Evolutionary conservation across 192 early-diverging fungal genomes (phyloP), one percentile per base, ranked within the genome.

Genomic region (Podila minutissima): DNA sequence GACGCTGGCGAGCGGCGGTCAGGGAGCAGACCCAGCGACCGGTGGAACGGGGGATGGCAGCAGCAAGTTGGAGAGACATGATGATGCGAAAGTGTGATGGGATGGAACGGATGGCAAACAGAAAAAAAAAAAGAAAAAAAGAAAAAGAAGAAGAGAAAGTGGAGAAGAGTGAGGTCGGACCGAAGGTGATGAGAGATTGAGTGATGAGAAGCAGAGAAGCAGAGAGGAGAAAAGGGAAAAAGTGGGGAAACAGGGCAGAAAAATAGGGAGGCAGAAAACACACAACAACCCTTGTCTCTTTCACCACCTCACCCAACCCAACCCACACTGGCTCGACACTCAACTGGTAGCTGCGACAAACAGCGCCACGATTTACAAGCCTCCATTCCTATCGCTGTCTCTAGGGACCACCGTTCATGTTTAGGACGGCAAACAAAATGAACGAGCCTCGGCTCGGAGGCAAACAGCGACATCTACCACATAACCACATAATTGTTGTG

Each of bases 11-110:
- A 46, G 77, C 73, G 22, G 77, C 77, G 50, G 77, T 69, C 50
- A 81, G 48, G 15, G 77, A 81, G 66, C 77, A 81, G 57, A 73
- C 77, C 77, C 77, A 81, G 49, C 77, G 66, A 50, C 71, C 77
- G 60, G 77, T 38, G 38, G 77, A 53, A 26, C 77, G 77, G 53
- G 77, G 77, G 49, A 73, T 69, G 62, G 77, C 77, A 65, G 77
- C 71, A 29, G 77, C 77, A 62, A 81, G 77, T 62, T 69, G 71
- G 46, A 81, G 70, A 38, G 77, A 81, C 77, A 81, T 81, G 20
- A 24, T 41, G 64, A 28, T 20, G 28, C 37, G 61, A 17, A 17
- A 48, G 8, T 22, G 67, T 55, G 28, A 58, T 17, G 61, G 49
- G 24, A 22, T n/a, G 31, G 65, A 38, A 15, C 38, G 33, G 64